Base-by-base conservation (phyloP, 352 stramenopile species). In the Pilasporangium apinafurcum region DNA sequence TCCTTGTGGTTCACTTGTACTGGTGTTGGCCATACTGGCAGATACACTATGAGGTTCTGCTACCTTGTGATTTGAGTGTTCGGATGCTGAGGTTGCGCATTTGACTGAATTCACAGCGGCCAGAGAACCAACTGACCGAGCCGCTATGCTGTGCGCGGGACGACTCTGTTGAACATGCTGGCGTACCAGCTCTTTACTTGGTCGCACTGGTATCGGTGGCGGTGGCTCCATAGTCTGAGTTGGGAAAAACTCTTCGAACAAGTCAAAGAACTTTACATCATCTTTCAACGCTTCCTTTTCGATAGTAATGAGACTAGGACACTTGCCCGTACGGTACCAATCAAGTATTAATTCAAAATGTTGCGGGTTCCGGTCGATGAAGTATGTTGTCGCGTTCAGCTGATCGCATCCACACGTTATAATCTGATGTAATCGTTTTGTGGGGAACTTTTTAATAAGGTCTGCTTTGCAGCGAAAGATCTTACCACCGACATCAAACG, bases 331-430 rank as follows among this genome's bases (percentile, higher is more conserved):
- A 24, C 74, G 68, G 44, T 90, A 90, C 71, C 71, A 90, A 42
- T 90, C 78, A 17, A 90, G 53, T 21, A 90, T 70, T 46, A 80
- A 57, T 30, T 81, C 68, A 44, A 90, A 90, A 34, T 83, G 61
- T 28, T 68, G 59, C 16, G 78, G 71, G 40, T 85, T 90, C 25
- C 78, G 69, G 42, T 90, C 74, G 28, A 90, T 80, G 33, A 76
- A 87, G 51, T 83, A 80, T 8, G 71, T 72, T 17, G 70, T 58
- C 18, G 29, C 27, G 53, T 56, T 28, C 54, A 81, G 48, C 37
- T 60, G 47, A 44, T 72, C 71, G 29, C 71, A 86, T 6, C 66
- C 60, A 32, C 78, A 86, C 3, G 44, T 65, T 34, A 86, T 66
- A 12, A 90, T 59, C 30, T 76, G 74, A 32, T 76, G 51, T 9